A percentile compares a stretch with the other conserved stretches of the same genome.
Evolutionary conservation across 129 eudicot genomes (phyloP).

Genomic region (Chrysanthemum seticuspe): DNA sequence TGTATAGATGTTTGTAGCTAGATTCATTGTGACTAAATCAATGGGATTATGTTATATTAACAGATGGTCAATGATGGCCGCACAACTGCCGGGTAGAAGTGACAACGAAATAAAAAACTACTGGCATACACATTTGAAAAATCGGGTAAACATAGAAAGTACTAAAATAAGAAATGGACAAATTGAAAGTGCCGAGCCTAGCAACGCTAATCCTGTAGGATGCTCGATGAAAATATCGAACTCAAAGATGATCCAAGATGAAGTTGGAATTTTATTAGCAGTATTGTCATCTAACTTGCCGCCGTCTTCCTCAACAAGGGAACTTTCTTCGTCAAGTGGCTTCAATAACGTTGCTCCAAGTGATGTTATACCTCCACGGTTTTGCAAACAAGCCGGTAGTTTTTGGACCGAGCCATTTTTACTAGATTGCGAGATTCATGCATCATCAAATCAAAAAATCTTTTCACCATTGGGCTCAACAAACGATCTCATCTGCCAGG

Average conservation of each 20-base stretch:
- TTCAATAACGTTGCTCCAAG: constrained; percentile 17
- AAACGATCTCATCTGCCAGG: constrained; percentile 12
- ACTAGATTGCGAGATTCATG: not conserved
- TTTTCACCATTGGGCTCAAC: constrained; percentile 19
- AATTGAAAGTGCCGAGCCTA: constrained; percentile 1
- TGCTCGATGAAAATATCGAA: not conserved
- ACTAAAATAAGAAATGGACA: constrained; percentile 18
- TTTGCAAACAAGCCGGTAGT: not conserved
- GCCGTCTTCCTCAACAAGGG: constrained; percentile 28
- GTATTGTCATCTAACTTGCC: constrained; percentile 23
- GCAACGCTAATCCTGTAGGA: not conserved
- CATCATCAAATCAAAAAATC: constrained; percentile 21
- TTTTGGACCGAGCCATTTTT: constrained; percentile 21
- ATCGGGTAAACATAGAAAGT: not conserved
- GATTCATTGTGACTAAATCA: not conserved
- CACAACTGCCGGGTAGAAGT: constrained; percentile 43
- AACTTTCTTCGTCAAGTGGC: constrained; percentile 12
- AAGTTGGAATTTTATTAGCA: constrained; percentile 34
- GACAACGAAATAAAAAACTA: constrained; percentile 51
- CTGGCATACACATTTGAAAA: constrained; percentile 40
- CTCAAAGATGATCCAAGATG: not conserved
- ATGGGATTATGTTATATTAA: not conserved
- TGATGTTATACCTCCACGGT: constrained; percentile 13
- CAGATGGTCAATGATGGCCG: constrained; percentile 48
- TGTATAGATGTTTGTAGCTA: not conserved